phyloP scores from a whole-genome alignment of 768 basidiomycete genomes.

The Hygrophorus russula region DNA sequence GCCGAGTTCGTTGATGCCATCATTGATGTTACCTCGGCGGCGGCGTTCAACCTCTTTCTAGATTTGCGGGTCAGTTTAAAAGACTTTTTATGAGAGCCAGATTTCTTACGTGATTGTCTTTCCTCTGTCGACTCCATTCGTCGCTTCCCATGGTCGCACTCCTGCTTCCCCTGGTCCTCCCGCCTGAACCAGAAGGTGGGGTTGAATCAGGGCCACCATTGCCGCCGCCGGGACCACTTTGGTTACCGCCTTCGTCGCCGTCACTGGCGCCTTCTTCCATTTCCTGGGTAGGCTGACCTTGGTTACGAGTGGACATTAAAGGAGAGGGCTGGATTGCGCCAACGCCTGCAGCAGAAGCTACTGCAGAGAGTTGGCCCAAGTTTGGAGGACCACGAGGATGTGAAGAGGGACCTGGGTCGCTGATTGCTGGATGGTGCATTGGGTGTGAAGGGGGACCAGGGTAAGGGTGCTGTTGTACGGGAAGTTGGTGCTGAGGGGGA shows the following conservation, averaged over 20 bases:
- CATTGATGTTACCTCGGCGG: constrained; percentile 91
- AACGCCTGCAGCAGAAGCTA: constrained; percentile 14
- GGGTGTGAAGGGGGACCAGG: constrained; percentile 23
- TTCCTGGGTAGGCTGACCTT: background rate
- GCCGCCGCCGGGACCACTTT: constrained; percentile 18
- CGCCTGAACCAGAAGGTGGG: constrained; percentile 18
- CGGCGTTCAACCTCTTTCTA: constrained; percentile 99
- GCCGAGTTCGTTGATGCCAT: constrained; percentile 88
- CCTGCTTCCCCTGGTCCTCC: constrained; percentile 39
- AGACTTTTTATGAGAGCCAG: background rate
- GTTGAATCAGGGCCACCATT: constrained; percentile 12
- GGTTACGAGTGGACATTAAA: constrained; percentile 8
- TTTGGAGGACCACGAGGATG: constrained; percentile 61
- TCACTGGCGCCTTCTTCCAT: constrained; percentile 9
- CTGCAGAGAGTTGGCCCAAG: constrained; percentile 44
- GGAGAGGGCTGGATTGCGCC: constrained; percentile 26
- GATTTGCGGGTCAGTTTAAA: background rate
- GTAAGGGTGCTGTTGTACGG: constrained; percentile 21
- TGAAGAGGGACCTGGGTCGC: constrained; percentile 63
- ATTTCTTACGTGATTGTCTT: constrained; percentile 66
- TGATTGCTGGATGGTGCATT: constrained; percentile 37
- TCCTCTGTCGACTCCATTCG: constrained; percentile 71
- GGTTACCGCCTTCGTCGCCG: constrained; percentile 18
- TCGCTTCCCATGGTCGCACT: constrained; percentile 58
- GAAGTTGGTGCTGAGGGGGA: constrained; percentile 7